Evolutionary conservation across 2,329 filamentous ascomycete species (phyloP), one percentile per base, ranked within the genome.

Genomic region (Ceratocystis papillata): DNA sequence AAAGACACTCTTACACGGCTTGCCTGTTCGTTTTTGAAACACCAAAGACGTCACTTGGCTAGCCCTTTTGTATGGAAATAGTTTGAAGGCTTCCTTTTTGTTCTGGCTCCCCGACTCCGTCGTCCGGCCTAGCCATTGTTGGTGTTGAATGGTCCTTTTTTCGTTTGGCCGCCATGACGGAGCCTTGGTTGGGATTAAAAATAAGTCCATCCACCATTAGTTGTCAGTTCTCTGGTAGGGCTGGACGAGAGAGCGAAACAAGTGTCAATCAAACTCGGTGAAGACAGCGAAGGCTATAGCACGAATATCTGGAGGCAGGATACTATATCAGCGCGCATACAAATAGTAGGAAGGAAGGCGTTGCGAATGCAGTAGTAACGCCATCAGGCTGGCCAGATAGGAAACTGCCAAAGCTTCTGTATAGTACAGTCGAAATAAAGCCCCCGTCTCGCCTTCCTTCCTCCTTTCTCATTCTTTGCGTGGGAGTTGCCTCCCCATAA

Each of bases 331-430:
- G 37, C 37, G 10, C 3, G 37, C 37, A 41, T 41, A 12, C 37
- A 41, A 41, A 12, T 41, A 41, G 3, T 5, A 28, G 28, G 37
- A 41, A 41, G 37, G 37, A 41, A 41, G 28, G 28, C 3, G 28
- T 3, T 41, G 37, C 10, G 3, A 28, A 37, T 30, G 28, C 22
- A 59, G 25, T 5, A 59, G n/a, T 33, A 17, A 25, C 53, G 12
- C 28, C 2, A 5, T 30, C 28, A n/a, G n/a, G 46, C 46, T 41
- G 8, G 20, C 8, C 20, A 10, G 20, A 59, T 33, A 33, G 33
- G 53, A 59, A 59, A 59, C 53, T 59, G 28, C 53, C 53, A 59
- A 30, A 59, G 53, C 53, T 59, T 59, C 12, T 17, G 25, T 59
- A 30, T n/a, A 25, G 28, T 33, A 25, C 28, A 59, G 53, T 33